Conservation (phyloP, 2,329 filamentous ascomycete genomes). For the Ceratocystis lukuohia region DNA sequence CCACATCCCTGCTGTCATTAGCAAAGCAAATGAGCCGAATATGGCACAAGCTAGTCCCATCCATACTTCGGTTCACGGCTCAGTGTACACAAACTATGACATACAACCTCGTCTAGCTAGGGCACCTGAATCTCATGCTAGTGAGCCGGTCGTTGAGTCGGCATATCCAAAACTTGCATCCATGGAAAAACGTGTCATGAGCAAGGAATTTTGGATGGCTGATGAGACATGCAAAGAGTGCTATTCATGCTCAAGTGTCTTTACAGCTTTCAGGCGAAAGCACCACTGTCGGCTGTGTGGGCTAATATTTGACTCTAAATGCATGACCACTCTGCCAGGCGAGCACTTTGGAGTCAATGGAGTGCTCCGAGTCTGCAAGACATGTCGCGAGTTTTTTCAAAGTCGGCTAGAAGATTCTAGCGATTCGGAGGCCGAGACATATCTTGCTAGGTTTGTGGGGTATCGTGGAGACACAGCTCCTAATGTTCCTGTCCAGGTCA, state of each 20-base stretch:
- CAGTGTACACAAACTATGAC: conserved; percentile 41
- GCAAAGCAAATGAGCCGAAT: conserved; percentile 40
- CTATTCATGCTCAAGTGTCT: conserved; percentile 79
- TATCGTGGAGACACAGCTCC: conserved; percentile 11
- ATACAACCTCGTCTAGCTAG: conserved; percentile 32
- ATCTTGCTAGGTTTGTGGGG: conserved; percentile 37
- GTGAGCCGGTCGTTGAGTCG: conserved; percentile 42
- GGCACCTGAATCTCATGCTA: conserved; percentile 41
- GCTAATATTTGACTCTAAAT: conserved; percentile 97
- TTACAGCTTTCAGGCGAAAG: conserved; percentile 87
- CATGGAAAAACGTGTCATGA: conserved; percentile 75
- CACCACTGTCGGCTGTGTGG: conserved; percentile 93
- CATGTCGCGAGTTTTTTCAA: conserved; percentile 71
- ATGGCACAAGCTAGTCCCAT: conserved; percentile 42
- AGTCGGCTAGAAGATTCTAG: conserved; percentile 81
- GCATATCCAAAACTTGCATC: conserved; percentile 51
- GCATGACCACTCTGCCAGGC: conserved; percentile 81
- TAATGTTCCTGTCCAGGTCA: conserved; percentile 7
- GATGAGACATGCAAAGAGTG: conserved; percentile 97
- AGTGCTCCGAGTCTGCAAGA: conserved; percentile 78
- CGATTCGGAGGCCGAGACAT: conserved; percentile 54
- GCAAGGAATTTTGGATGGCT: conserved; percentile 97
- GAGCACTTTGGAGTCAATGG: conserved; percentile 76
- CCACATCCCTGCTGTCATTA: conserved; percentile 39
- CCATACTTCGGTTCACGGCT: conserved; percentile 45